phyloP scores from a whole-genome alignment of 1,284 basidiomycete species.

The Heimioporus punctisporus region DNA sequence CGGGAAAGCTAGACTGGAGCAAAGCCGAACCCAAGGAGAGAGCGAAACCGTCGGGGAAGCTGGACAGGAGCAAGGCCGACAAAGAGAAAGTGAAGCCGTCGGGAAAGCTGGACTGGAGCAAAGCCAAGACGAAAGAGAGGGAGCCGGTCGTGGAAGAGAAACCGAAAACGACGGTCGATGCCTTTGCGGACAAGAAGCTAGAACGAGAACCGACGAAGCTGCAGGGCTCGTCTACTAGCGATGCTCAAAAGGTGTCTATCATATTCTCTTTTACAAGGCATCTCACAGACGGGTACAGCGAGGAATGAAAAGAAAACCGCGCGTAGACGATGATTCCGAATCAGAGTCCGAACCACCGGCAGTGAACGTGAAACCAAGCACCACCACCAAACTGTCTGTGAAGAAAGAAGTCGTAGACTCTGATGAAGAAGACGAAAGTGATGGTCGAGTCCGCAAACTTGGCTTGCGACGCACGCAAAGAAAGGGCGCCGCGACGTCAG shows the following conservation, averaged over 20 bases:
- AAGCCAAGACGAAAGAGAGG: slow-evolving; percentile 46
- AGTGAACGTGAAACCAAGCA: slow-evolving; percentile 14
- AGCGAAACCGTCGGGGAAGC: slow-evolving; percentile 17
- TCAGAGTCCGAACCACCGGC: slow-evolving; percentile 31
- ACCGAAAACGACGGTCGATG: too few species aligned
- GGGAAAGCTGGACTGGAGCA: slow-evolving; percentile 67
- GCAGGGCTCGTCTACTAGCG: not conserved
- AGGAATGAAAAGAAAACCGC: slow-evolving; percentile 59
- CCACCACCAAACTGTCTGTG: slow-evolving; percentile 26
- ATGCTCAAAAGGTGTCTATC: slow-evolving; percentile 9
- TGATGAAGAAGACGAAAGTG: slow-evolving; percentile 63
- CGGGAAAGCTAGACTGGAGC: slow-evolving; percentile 65
- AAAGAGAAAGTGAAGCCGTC: too few species aligned
- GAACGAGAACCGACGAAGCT: slow-evolving; percentile 16
- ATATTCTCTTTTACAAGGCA: slow-evolving; percentile 4
- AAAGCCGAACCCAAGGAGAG: slow-evolving; percentile 51
- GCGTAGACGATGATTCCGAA: slow-evolving; percentile 47
- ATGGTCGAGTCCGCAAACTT: slow-evolving; percentile 18
- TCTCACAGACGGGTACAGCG: slow-evolving; percentile 39
- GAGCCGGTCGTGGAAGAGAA: slow-evolving; percentile 21
- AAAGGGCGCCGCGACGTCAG: slow-evolving; percentile 21
- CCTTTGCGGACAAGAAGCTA: slow-evolving; percentile 23
- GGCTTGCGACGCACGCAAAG: slow-evolving; percentile 20
- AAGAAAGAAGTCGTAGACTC: slow-evolving; percentile 55
- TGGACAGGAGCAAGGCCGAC: too few species aligned